Evolutionary conservation across 352 stramenopile species (phyloP), one percentile per base, ranked within the genome.

Genomic region (Globisporangium parvum): DNA sequence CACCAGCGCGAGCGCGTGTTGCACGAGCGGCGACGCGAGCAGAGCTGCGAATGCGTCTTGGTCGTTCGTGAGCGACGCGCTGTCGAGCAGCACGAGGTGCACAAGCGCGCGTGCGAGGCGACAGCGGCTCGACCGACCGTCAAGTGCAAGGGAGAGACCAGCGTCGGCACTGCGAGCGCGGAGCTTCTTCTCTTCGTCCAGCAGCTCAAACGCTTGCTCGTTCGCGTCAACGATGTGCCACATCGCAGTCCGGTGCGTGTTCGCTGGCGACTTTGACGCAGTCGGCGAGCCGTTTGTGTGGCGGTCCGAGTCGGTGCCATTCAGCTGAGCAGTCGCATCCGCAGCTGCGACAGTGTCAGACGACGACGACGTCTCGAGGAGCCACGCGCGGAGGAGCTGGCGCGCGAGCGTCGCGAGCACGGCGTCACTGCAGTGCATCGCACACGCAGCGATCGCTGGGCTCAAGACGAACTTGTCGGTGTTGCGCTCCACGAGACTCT

Each of bases 401-500:
- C 56, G 54, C 81, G 77, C 88, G 40, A 90, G 51, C 5, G 41
- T 56, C 6, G 60, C 52, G 23, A 91, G 24, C 15, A 91, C 71
- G 1, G 45, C 59, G 37, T 80, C 72, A 62, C 76, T 89, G 63
- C 77, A 88, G 28, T 69, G 65, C 31, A 71, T 53, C 15, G 82
- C 77, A 57, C 81, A 91, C 2, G 67, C 66, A 17, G 77, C 75
- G 51, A 93, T 87, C 66, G 79, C 91, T 21, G 83, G 68, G 54
- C 75, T 89, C 17, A 95, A 71, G 18, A 88, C 55, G 49, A 85
- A 89, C 47, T 76, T 87, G 45, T 90, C 77, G 11, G 65, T 73
- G 66, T 95, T 95, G 51, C 71, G 59, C 53, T 92, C 82, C 44
- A 93, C 42, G 21, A 95, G 65, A 60, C 73, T 88, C 50, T 75